phyloP scores from a whole-genome alignment of 306 rosid species.

The Gillenia trifoliata region DNA sequence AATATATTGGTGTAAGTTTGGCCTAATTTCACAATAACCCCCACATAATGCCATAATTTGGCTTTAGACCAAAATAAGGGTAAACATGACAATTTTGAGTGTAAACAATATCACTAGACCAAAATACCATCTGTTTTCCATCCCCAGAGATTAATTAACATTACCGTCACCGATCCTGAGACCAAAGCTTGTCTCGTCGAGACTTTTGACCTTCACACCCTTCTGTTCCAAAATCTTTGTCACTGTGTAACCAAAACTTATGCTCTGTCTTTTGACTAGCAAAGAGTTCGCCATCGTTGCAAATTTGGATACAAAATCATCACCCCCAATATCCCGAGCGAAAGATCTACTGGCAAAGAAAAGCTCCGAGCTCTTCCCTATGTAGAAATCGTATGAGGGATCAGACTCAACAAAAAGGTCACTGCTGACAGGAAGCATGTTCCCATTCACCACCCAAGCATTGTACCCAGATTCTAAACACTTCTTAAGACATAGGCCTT shows the following conservation, averaged over 20 bases:
- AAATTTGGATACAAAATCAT: slow-evolving; percentile 28
- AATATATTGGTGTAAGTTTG: too few relatives aligned
- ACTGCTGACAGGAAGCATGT: slow-evolving; percentile 48
- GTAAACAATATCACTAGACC: slow-evolving; percentile 40
- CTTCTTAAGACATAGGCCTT: slow-evolving; percentile 46
- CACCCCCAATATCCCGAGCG: slow-evolving; percentile 45
- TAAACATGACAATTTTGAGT: too few relatives aligned
- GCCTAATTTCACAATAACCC: too few relatives aligned
- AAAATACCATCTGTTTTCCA: slow-evolving; percentile 53
- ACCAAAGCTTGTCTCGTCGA: slow-evolving; percentile 36
- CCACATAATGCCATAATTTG: too few relatives aligned
- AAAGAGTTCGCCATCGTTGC: slow-evolving; percentile 36
- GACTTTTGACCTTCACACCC: slow-evolving; percentile 17
- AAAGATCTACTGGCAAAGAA: slow-evolving; percentile 42
- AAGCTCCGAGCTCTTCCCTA: slow-evolving; percentile 49
- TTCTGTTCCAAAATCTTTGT: slow-evolving; percentile 31
- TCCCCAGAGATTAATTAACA: slow-evolving; percentile 33
- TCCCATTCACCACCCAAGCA: slow-evolving; percentile 59
- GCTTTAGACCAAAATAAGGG: too few relatives aligned
- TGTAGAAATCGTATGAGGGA: slow-evolving; percentile 32
- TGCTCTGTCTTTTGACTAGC: slow-evolving; percentile 27
- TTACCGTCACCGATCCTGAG: slow-evolving; percentile 29
- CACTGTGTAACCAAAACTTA: slow-evolving; percentile 38
- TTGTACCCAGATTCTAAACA: slow-evolving; percentile 50
- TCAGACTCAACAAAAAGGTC: slow-evolving; percentile 30